These are phyloP conservation scores for Erodium moschatum DNA, from an alignment of 441 rosid genomes.

Conservation along the genomic window DNA sequence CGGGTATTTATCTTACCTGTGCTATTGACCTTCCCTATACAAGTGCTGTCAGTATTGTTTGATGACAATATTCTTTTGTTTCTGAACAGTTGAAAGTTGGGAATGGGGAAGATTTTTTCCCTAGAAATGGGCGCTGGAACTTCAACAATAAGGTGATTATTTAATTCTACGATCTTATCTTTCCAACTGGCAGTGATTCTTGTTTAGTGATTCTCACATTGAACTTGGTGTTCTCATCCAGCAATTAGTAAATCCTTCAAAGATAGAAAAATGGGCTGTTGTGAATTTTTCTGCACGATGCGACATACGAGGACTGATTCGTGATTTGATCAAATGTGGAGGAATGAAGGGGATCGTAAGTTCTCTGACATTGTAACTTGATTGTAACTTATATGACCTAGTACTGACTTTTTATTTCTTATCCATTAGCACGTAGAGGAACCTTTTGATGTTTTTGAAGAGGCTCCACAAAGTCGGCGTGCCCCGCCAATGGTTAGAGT, in stretches of 20 bases:
- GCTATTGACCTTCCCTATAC: not conserved
- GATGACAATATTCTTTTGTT: not conserved
- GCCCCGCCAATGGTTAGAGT: conserved; percentile 51
- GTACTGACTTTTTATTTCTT: not conserved
- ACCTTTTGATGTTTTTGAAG: conserved; percentile 58
- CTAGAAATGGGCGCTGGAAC: conserved; percentile 73
- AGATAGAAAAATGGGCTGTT: conserved; percentile 57
- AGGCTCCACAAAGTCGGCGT: conserved; percentile 41
- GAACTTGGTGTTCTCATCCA: conserved; percentile 21
- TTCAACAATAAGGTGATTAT: conserved; percentile 54
- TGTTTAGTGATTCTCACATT: conserved; percentile 18
- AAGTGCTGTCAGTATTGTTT: not conserved
- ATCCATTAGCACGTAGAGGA: conserved; percentile 31
- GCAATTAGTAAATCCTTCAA: conserved; percentile 60
- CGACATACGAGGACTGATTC: conserved; percentile 40
- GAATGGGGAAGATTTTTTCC: conserved; percentile 53
- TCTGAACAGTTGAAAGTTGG: conserved; percentile 53
- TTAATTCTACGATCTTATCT: not conserved
- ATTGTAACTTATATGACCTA: not conserved
- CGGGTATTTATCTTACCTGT: conserved; percentile 4
- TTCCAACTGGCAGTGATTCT: not conserved
- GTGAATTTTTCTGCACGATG: conserved; percentile 71
- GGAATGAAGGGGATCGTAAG: conserved; percentile 69
- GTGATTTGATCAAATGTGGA: conserved; percentile 46
- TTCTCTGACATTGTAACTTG: not conserved